phyloP scores from a whole-genome alignment of 441 rosid genomes.

The Mallotus japonicus region DNA sequence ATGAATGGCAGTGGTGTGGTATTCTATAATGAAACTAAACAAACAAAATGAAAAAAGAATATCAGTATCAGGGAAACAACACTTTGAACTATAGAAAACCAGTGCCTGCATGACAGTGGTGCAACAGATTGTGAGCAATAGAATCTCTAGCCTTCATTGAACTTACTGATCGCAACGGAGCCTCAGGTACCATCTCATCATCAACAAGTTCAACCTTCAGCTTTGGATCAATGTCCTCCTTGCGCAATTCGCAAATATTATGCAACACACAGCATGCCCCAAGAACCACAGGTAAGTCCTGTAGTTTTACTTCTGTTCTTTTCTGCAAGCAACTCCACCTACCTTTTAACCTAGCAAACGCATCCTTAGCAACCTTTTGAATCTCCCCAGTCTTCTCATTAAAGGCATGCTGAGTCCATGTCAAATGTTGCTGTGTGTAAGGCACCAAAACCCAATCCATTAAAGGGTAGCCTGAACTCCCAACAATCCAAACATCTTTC shows the following conservation, averaged over 20 bases:
- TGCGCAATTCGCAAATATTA: constrained; percentile 66
- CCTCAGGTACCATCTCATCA: constrained; percentile 64
- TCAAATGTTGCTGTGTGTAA: constrained; percentile 59
- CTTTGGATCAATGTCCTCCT: constrained; percentile 50
- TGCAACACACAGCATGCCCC: constrained; percentile 86
- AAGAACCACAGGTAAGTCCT: constrained; percentile 68
- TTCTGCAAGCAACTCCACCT: constrained; percentile 80
- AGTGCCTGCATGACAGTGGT: constrained; percentile 82
- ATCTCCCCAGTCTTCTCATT: constrained; percentile 59
- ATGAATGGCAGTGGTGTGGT: constrained; percentile 18
- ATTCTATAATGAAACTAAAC: constrained; percentile 12
- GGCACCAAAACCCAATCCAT: constrained; percentile 80
- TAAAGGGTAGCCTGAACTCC: constrained; percentile 62
- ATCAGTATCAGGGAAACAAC: constrained; percentile 9
- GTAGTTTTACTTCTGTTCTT: constrained; percentile 78
- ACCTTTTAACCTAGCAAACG: constrained; percentile 63
- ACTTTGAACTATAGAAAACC: constrained; percentile 44
- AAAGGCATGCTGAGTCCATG: constrained; percentile 84
- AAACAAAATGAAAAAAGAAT: constrained; percentile 30
- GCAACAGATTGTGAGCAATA: constrained; percentile 76
- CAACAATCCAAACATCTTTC: constrained; percentile 68
- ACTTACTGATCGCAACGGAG: constrained; percentile 38
- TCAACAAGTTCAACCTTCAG: constrained; percentile 52
- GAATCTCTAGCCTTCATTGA: constrained; percentile 59
- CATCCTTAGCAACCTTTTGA: constrained; percentile 46